phyloP scores from a whole-genome alignment of 352 stramenopile species.

The Phytophthora uliginosa region DNA sequence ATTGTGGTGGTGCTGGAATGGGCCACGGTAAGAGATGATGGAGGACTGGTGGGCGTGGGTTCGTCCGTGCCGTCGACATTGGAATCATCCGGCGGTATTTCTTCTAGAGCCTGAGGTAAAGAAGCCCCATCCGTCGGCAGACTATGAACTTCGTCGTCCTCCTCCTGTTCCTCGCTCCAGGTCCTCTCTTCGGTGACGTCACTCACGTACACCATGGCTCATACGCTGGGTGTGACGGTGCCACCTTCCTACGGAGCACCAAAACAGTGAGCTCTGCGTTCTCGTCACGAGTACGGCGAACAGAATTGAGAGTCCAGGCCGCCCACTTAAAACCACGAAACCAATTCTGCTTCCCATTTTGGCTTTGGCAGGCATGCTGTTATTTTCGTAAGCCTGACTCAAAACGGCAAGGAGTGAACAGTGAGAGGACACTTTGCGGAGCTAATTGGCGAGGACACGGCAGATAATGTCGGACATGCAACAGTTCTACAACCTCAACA shows the following conservation, averaged over 20 bases:
- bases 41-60: neutral
- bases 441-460: neutral
- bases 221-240: conserved; percentile 14
- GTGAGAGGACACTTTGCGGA: neutral
- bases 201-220: conserved; percentile 18
- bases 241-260: conserved; percentile 3
- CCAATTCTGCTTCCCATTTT: conserved; percentile 10
- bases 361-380: neutral
- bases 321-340: conserved; percentile 11
- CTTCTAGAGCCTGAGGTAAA: neutral
- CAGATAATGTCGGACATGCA: neutral
- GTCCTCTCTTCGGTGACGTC: conserved; percentile 34
- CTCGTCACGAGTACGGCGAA: conserved; percentile 3
- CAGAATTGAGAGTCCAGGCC: conserved; percentile 1
- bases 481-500: neutral
- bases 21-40: neutral
- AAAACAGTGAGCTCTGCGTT: conserved; percentile 6
- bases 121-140: neutral
- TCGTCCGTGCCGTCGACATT: neutral
- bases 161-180: conserved; percentile 5
- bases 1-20: neutral
- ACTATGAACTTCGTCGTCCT: neutral
- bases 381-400: neutral
- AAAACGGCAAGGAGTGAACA: neutral
- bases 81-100: neutral